Base-by-base conservation (phyloP, 2,329 filamentous ascomycete genomes). In the Fusarium sp. region DNA sequence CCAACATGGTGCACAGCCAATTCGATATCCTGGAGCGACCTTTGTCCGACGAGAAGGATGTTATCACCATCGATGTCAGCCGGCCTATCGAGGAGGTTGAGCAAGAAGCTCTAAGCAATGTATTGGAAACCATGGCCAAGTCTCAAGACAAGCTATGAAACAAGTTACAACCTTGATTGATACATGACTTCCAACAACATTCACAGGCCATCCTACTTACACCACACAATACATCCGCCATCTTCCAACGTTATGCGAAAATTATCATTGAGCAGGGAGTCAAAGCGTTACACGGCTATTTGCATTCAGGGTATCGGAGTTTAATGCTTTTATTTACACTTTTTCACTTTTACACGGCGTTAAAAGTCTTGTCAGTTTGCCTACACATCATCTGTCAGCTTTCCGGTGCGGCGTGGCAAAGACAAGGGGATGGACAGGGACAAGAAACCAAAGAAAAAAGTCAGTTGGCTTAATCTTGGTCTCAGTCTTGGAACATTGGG, bases 1-100 rank as follows among this genome's bases (percentile, higher is more conserved):
- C 93, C 73, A 88, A 89, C 75, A 98, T 99, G 95, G 94, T 99
- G 11, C 90, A 92, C 76, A 97, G 94, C 81, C 96, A 99, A 79
- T 92, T 98, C 72, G 88, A 91, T 68, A 91, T 90, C 55, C 86
- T 99, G n/a, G 95, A 99, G 82, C 89, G 91, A 67, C 96, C 96
- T 0, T 85, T 85, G 54, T 80, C 82, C 47, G 88, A 93, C 58
- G 92, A 94, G 77, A 85, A 80, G 24, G 93, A 96, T 79, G 91
- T 92, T 66, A 85, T 94, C 67, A 88, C 83, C 57, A 84, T 95
- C 62, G 91, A 94, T 77, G 91, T 92, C 58, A 88, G 87, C 82
- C 80, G 84, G 61, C 77, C 86, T 57, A 70, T 86, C 72, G 82
- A 89, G 52, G 82, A 88, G 53, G 91, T 94, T 61, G 85, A 90